Conservation (phyloP, 2,329 filamentous ascomycete genomes). For the Ophiostoma ulmi region DNA sequence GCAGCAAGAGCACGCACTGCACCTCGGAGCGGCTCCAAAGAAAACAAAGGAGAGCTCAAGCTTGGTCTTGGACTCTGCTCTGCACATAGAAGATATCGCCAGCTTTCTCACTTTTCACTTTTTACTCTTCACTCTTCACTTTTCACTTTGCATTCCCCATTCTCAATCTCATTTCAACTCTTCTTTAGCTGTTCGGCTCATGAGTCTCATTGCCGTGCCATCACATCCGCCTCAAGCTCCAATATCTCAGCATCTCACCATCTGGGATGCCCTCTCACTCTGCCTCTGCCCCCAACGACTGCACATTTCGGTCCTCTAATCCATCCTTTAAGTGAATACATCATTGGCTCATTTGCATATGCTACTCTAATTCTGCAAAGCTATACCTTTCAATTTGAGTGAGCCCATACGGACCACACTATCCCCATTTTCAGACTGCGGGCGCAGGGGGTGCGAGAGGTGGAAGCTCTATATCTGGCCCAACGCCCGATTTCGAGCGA, state of each 20-base stretch:
- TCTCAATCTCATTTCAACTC: background rate
- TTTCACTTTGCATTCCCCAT: background rate
- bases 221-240: background rate
- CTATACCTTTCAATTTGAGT: background rate
- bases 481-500: background rate
- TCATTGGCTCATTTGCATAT: background rate
- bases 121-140: background rate
- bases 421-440: background rate
- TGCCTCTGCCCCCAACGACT: background rate
- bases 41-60: background rate
- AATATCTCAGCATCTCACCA: background rate
- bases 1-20: background rate
- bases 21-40: background rate
- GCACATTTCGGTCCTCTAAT: background rate
- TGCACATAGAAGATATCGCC: background rate
- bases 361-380: background rate
- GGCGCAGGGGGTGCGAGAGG: slow-evolving; percentile 13
- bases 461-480: background rate
- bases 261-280: background rate
- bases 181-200: background rate
- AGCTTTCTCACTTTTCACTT: background rate
- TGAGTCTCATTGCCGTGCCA: background rate
- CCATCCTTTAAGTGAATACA: background rate
- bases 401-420: background rate
- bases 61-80: background rate